Evolutionary conservation across 257 asterid species (phyloP).

Genomic region (Solanum chiquidenum): DNA sequence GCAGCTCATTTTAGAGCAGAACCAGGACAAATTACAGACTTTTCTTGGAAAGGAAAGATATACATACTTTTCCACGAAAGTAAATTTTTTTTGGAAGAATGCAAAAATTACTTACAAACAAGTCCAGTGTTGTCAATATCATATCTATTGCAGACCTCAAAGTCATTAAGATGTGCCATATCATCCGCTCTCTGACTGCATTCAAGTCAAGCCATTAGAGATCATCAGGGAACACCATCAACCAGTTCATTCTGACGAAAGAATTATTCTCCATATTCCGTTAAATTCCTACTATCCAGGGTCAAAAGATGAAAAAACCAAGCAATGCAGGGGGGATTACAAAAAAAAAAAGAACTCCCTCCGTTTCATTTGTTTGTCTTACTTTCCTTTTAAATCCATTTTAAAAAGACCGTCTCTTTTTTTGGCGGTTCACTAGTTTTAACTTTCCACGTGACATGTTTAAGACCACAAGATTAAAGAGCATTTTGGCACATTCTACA

Average conservation of each 20-base stretch:
- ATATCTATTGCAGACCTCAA: constrained; percentile 56
- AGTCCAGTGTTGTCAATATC: constrained; percentile 84
- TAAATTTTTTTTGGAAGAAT: neutral
- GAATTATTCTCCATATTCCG: neutral
- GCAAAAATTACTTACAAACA: constrained; percentile 41
- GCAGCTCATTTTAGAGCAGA: neutral
- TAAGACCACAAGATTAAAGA: neutral
- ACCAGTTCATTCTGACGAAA: neutral
- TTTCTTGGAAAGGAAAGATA: neutral
- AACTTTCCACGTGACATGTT: neutral
- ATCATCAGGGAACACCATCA: neutral
- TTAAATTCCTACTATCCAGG: neutral
- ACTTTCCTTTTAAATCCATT: neutral
- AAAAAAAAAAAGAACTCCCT: neutral
- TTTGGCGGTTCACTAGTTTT: neutral
- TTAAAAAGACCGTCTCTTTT: neutral
- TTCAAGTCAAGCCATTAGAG: constrained; percentile 7
- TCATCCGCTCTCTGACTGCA: constrained; percentile 86
- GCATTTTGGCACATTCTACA: neutral
- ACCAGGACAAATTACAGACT: neutral
- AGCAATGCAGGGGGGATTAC: neutral
- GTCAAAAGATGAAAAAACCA: neutral
- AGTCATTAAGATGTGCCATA: constrained; percentile 56
- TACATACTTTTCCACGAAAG: neutral
- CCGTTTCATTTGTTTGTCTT: neutral